Evolutionary conservation across 495 filamentous ascomycete genomes (phyloP).

Genomic region (Aspergillus egyptiacus): DNA sequence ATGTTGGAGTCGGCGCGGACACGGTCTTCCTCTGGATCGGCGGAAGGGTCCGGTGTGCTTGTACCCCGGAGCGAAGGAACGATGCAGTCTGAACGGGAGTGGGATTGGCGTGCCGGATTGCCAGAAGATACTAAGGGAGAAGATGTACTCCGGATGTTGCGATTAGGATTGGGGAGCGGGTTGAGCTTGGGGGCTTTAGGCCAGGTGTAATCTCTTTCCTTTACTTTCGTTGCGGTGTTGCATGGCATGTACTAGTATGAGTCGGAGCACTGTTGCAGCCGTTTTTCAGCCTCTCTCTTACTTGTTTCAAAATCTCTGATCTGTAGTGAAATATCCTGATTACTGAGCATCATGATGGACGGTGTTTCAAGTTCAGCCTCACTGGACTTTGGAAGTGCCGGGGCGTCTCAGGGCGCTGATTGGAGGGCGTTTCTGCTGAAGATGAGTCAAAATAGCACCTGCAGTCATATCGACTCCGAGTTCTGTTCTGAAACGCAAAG

Average conservation of each 20-base stretch:
- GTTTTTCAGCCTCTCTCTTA: not conserved
- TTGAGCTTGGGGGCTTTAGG: slow-evolving; percentile 35
- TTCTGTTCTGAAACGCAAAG: not conserved
- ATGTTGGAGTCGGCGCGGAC: slow-evolving; percentile 51
- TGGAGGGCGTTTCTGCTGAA: not conserved
- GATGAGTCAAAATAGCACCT: not conserved
- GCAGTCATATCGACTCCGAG: not conserved
- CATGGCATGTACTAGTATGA: not conserved
- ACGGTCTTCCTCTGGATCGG: slow-evolving; percentile 46
- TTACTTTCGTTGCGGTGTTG: not conserved
- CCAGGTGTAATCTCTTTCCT: slow-evolving; percentile 1
- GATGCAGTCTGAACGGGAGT: slow-evolving; percentile 49
- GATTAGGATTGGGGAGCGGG: slow-evolving; percentile 66
- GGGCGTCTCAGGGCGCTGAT: not conserved
- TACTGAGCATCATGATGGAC: too few relatives aligned
- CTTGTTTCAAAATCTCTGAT: too few relatives aligned
- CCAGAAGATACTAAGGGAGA: slow-evolving; percentile 49
- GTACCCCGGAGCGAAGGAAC: slow-evolving; percentile 36
- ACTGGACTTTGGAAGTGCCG: not conserved
- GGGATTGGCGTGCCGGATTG: slow-evolving; percentile 78
- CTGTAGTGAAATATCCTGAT: too few relatives aligned
- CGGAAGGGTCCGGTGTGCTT: slow-evolving; percentile 50
- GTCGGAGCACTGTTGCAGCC: not conserved
- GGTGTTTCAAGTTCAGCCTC: not conserved
- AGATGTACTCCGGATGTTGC: slow-evolving; percentile 65